These are phyloP conservation scores for Fusarium palustre DNA, from an alignment of 2,329 filamentous ascomycete species.

Conservation along the genomic window DNA sequence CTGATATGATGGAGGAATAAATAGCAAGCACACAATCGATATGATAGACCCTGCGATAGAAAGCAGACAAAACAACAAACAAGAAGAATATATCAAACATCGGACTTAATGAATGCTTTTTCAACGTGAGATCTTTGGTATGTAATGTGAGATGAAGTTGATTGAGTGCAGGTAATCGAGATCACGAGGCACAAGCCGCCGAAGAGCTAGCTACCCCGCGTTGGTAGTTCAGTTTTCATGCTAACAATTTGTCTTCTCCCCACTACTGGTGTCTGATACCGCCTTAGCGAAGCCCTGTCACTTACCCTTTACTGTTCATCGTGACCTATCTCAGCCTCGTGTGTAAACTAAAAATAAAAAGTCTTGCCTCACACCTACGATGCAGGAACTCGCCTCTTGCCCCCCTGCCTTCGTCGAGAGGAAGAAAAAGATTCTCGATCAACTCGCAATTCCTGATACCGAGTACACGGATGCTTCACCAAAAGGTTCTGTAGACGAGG, in stretches of 20 bases:
- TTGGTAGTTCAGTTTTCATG: constrained; percentile 13
- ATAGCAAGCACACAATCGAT: constrained; percentile 28
- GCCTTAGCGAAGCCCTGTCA: constrained; percentile 18
- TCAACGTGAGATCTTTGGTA: constrained; percentile 6
- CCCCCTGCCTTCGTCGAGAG: constrained; percentile 63
- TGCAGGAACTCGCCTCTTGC: constrained; percentile 50
- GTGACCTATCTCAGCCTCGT: constrained; percentile 43
- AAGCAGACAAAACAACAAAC: constrained; percentile 32
- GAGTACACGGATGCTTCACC: constrained; percentile 87
- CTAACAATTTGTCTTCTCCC: constrained; percentile 29
- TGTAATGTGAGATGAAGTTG: constrained; percentile 33
- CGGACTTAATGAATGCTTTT: not conserved
- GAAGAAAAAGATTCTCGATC: constrained; percentile 78
- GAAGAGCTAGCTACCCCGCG: constrained; percentile 45
- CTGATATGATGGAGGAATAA: constrained; percentile 22
- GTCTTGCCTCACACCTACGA: constrained; percentile 35
- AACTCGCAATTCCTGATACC: constrained; percentile 74
- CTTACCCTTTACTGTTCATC: constrained; percentile 26
- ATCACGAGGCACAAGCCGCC: constrained; percentile 41
- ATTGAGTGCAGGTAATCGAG: constrained; percentile 11
- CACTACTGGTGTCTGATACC: constrained; percentile 13
- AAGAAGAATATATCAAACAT: constrained; percentile 19
- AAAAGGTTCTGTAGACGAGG: constrained; percentile 86
- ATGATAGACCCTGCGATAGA: constrained; percentile 20
- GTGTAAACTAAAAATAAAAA: constrained; percentile 37